Conservation (phyloP, 192 early-diverging fungal genomes). For the Backusella mclennaniae region DNA sequence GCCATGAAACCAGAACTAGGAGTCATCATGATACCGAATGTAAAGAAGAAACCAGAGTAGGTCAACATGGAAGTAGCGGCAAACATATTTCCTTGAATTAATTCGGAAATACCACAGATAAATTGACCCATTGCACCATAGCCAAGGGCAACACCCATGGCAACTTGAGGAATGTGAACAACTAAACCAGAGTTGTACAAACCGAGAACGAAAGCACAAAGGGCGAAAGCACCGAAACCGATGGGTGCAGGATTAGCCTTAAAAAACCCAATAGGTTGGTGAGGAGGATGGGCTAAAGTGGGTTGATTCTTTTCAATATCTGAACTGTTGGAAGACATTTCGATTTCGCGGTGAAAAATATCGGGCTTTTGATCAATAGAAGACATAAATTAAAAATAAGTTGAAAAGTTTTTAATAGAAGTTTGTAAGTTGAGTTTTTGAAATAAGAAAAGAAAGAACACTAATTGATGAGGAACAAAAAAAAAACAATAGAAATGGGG, state of each 20-base stretch:
- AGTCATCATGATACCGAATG: slow-evolving; percentile 26
- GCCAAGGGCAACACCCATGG: slow-evolving; percentile 22
- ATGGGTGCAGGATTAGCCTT: slow-evolving; percentile 12
- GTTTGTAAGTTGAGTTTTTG: background rate
- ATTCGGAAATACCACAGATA: slow-evolving; percentile 15
- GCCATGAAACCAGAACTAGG: slow-evolving; percentile 18
- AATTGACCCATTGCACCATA: slow-evolving; percentile 20
- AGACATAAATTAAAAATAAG: background rate
- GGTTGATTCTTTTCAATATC: background rate
- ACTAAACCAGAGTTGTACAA: slow-evolving; percentile 15
- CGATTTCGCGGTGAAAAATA: slow-evolving; percentile 1
- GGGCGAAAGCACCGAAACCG: slow-evolving; percentile 24
- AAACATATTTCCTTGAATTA: slow-evolving; percentile 22
- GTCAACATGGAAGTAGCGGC: slow-evolving; percentile 26
- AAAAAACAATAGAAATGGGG: background rate
- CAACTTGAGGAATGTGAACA: slow-evolving; percentile 13
- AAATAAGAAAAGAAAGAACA: background rate
- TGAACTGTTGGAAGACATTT: background rate
- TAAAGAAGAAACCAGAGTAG: slow-evolving; percentile 24
- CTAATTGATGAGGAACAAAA: background rate
- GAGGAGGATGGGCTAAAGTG: background rate
- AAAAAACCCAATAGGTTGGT: background rate
- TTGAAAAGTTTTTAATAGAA: background rate
- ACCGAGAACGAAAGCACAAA: slow-evolving; percentile 23
- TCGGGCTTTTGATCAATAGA: background rate